Percentiles rank a stretch among this genome's conserved stretches.
phyloP scores from a whole-genome alignment of 768 basidiomycete species.

The Gloeopeniophorella convolvens region DNA sequence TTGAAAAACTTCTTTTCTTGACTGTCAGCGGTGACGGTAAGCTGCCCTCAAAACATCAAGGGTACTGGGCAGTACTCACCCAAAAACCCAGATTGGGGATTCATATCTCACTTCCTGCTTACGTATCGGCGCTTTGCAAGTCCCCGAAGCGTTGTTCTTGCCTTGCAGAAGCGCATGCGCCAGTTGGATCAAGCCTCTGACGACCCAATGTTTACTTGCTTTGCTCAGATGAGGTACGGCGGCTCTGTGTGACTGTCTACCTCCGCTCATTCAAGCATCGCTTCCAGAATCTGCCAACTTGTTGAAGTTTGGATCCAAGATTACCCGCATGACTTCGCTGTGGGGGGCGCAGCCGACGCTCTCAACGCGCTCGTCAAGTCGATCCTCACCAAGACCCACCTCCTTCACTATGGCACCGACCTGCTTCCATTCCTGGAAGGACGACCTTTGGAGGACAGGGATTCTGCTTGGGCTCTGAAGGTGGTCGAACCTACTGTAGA shows the following conservation, averaged over 20 bases:
- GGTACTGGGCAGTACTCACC: too few relatives aligned
- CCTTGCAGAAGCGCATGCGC: constrained; percentile 84
- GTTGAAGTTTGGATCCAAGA: constrained; percentile 71
- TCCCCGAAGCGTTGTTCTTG: constrained; percentile 71
- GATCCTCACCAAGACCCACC: constrained; percentile 70
- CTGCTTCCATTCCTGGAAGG: constrained; percentile 75
- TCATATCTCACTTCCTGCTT: constrained; percentile 72
- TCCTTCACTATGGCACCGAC: constrained; percentile 80
- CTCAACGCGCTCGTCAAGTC: constrained; percentile 72
- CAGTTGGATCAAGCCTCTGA: constrained; percentile 63
- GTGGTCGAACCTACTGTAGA: constrained; percentile 50
- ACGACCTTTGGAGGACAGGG: constrained; percentile 60
- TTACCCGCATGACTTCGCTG: constrained; percentile 77
- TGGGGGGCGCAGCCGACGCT: constrained; percentile 65
- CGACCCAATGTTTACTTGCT: constrained; percentile 83
- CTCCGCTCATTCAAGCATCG: constrained; percentile 3
- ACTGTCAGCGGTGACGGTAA: constrained; percentile 80
- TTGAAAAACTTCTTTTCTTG: constrained; percentile 78
- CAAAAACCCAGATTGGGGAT: constrained; percentile 81
- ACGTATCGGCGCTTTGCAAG: constrained; percentile 80
- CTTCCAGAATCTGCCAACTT: constrained; percentile 65
- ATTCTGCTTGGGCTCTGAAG: constrained; percentile 70
- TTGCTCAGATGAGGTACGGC: constrained; percentile 77
- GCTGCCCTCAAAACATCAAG: too few relatives aligned
- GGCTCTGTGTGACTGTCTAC: not conserved